phyloP scores from a whole-genome alignment of 371 early-diverging fungal genomes.

The Chytridium lagenaria region DNA sequence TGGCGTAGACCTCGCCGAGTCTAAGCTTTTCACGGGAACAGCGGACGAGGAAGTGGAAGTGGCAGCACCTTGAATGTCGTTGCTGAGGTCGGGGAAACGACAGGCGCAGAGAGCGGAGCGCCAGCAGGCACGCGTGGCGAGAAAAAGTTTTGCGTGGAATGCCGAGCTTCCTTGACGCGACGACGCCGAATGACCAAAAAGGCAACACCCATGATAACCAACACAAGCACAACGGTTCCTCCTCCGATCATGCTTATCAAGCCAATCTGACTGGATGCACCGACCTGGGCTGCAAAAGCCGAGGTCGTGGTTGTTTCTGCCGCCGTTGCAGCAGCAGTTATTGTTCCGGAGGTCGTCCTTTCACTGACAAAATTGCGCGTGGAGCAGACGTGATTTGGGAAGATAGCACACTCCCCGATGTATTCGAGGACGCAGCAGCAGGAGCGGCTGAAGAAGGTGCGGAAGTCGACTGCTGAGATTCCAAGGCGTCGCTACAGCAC shows the following conservation, averaged over 20 bases:
- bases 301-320: too few relatives aligned
- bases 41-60: slow-evolving; percentile 3
- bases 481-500: neutral
- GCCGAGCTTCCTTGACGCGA: neutral
- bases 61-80: neutral
- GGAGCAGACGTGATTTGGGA: too few relatives aligned
- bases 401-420: neutral
- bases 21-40: neutral
- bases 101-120: neutral
- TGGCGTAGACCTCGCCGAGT: neutral
- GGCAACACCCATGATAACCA: slow-evolving; percentile 8
- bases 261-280: neutral
- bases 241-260: neutral
- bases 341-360: too few relatives aligned
- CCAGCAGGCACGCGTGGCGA: neutral
- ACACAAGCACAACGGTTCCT: neutral
- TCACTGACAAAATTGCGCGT: too few relatives aligned
- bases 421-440: neutral
- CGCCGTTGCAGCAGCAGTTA: too few relatives aligned
- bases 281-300: too few relatives aligned
- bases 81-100: neutral
- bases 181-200: neutral
- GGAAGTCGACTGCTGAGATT: neutral
- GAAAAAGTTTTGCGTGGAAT: slow-evolving; percentile 1
- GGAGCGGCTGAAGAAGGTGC: neutral